These are phyloP conservation scores for Hebeloma cylindrosporum DNA, from an alignment of 768 basidiomycete species.

Conservation along the genomic window DNA sequence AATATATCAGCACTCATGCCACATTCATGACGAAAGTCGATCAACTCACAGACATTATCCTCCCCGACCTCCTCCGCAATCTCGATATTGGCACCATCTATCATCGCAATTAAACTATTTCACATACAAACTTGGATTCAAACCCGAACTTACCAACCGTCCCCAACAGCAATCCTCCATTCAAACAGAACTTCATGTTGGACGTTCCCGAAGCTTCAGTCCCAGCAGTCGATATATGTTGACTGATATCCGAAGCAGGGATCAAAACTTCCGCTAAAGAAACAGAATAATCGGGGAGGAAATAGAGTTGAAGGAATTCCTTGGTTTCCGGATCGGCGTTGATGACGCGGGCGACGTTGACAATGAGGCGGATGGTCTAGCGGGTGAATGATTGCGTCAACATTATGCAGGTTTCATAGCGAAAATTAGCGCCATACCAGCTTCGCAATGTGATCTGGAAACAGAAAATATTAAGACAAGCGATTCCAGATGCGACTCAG, in stretches of 20 bases:
- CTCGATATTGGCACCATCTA: slow-evolving; percentile 94
- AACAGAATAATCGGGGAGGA: slow-evolving; percentile 95
- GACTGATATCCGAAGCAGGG: slow-evolving; percentile 91
- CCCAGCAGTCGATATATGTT: slow-evolving; percentile 97
- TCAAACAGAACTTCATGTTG: slow-evolving; percentile 89
- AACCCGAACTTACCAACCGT: slow-evolving; percentile 57
- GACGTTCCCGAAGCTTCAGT: slow-evolving; percentile 86
- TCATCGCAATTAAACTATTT: background rate
- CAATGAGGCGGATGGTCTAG: slow-evolving; percentile 91
- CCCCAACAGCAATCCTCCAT: slow-evolving; percentile 86
- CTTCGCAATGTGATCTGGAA: slow-evolving; percentile 86
- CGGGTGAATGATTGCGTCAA: too few relatives aligned
- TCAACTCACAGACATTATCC: slow-evolving; percentile 76
- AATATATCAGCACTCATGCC: background rate
- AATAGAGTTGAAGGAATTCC: slow-evolving; percentile 84
- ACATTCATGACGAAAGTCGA: background rate
- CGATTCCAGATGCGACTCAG: slow-evolving; percentile 7
- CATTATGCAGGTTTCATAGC: background rate
- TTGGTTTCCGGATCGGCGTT: slow-evolving; percentile 86
- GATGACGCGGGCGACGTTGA: slow-evolving; percentile 81
- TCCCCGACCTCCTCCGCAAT: slow-evolving; percentile 77
- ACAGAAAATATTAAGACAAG: background rate
- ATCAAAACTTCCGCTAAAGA: slow-evolving; percentile 82
- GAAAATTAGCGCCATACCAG: slow-evolving; percentile 40
- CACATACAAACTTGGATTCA: background rate